phyloP scores from a whole-genome alignment of 164 flowering plant genomes.

The Brasenia schreberi region DNA sequence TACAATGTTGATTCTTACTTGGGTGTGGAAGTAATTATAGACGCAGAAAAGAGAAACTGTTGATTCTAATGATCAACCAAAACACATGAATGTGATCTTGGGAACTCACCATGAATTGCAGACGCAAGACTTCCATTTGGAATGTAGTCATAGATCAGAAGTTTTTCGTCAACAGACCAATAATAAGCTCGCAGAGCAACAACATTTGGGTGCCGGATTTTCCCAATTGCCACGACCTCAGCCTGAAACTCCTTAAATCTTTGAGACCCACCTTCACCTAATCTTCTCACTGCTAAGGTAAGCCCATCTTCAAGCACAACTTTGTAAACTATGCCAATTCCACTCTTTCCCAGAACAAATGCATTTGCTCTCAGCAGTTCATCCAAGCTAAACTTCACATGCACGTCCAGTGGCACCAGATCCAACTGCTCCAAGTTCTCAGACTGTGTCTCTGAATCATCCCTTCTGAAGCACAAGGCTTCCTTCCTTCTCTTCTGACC shows the following conservation, averaged over 20 bases:
- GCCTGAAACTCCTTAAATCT: slow-evolving; percentile 82
- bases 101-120: slow-evolving; percentile 67
- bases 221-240: slow-evolving; percentile 89
- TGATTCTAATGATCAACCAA: background rate
- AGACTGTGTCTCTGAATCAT: slow-evolving; percentile 69
- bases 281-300: slow-evolving; percentile 79
- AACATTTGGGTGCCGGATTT: slow-evolving; percentile 74
- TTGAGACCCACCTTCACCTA: slow-evolving; percentile 95
- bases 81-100: background rate
- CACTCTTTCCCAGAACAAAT: slow-evolving; percentile 90
- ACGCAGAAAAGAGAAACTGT: background rate
- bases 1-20: background rate
- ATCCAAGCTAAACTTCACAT: slow-evolving; percentile 71
- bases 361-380: slow-evolving; percentile 90
- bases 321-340: slow-evolving; percentile 85
- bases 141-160: slow-evolving; percentile 72
- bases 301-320: slow-evolving; percentile 89
- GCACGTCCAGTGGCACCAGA: slow-evolving; percentile 63
- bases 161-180: slow-evolving; percentile 95
- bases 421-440: slow-evolving; percentile 70
- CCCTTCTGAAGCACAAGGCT: slow-evolving; percentile 65
- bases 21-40: background rate
- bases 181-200: slow-evolving; percentile 83
- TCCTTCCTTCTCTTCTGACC: slow-evolving; percentile 32
- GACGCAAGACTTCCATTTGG: slow-evolving; percentile 75